Base-by-base conservation (phyloP, 2,329 filamentous ascomycete species). In the Nothophoma quercina region DNA sequence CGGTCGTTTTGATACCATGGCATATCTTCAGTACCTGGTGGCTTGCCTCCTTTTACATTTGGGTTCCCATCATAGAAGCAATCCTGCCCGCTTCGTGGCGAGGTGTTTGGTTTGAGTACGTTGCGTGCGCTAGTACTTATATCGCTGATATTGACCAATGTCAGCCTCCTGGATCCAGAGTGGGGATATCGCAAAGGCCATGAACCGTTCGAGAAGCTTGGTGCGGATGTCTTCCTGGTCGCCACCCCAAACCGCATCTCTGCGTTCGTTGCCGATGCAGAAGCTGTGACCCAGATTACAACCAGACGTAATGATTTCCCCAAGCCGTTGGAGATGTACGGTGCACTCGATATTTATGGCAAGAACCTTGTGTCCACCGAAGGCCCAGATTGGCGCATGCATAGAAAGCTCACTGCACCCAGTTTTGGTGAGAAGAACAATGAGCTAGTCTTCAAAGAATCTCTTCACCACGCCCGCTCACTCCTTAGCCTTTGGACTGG, bases 351-450 rank as follows among this genome's bases (percentile, higher is more conserved):
- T 38, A 76, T 88, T 18, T 93, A 88, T 68, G 89, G 90, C 28
- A 80, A 85, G 49, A 93, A 90, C 67, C 81, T 93, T 1, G 74
- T 93, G 18, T 85, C 85, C 0, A 85, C 87, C 2, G 89, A 93
- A 70, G 89, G 89, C 1, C 68, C 78, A 1, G 74, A 82, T 22
- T 93, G 89, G 90, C 85, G 86, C 25, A 81, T 84, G 73, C 89
- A 93, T 70, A 83, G 89, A 56, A 91, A 89, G 73, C 82, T 87
- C 34, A 88, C 86, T 0, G 84, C 86, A 22, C 85, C 88, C 0
- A 85, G 85, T 4, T 93, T 93, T 72, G 90, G 88, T 51, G 90
- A 93, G 76, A 86, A 83, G 74, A 93, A 91, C 70, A 87, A 90
- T 50, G 79, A 81, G 12, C 70, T 89, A 21, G 85, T 89, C 1